Percentiles rank a stretch among this genome's conserved stretches.
Evolutionary conservation across 768 basidiomycete species (phyloP).

Genomic region (Lactifluus subvellereus): DNA sequence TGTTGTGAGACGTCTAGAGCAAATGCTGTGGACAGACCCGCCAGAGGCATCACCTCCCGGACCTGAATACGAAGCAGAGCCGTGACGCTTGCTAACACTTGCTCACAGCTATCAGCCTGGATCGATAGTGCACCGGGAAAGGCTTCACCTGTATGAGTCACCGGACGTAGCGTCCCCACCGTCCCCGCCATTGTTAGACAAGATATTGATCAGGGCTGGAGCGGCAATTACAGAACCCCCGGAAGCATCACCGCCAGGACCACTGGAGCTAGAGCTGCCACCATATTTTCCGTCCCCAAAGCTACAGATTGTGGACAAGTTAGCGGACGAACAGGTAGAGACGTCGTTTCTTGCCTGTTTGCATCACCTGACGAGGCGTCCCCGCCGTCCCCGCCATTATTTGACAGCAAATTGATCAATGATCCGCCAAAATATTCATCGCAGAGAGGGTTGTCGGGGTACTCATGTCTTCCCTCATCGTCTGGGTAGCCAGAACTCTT

Average conservation of each 20-base stretch:
- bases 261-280: slow-evolving; percentile 6
- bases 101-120: background rate
- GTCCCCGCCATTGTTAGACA: slow-evolving; percentile 31
- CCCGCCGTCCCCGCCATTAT: slow-evolving; percentile 31
- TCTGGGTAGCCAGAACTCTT: background rate
- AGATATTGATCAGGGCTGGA: slow-evolving; percentile 29
- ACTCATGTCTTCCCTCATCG: background rate
- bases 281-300: background rate
- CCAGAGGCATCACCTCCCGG: slow-evolving; percentile 16
- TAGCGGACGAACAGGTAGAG: background rate
- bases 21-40: slow-evolving; percentile 7
- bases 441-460: background rate
- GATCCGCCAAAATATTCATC: slow-evolving; percentile 6
- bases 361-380: slow-evolving; percentile 25
- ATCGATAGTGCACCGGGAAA: background rate
- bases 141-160: slow-evolving; percentile 11
- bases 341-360: slow-evolving; percentile 5
- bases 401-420: slow-evolving; percentile 31
- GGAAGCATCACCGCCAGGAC: slow-evolving; percentile 17
- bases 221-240: slow-evolving; percentile 17
- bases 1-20: background rate
- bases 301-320: background rate
- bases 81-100: background rate
- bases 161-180: slow-evolving; percentile 13
- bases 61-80: slow-evolving; percentile 10